Conservation (phyloP, 1,139 yeast genomes). For the Nakaseomyces uthaithaninus region DNA sequence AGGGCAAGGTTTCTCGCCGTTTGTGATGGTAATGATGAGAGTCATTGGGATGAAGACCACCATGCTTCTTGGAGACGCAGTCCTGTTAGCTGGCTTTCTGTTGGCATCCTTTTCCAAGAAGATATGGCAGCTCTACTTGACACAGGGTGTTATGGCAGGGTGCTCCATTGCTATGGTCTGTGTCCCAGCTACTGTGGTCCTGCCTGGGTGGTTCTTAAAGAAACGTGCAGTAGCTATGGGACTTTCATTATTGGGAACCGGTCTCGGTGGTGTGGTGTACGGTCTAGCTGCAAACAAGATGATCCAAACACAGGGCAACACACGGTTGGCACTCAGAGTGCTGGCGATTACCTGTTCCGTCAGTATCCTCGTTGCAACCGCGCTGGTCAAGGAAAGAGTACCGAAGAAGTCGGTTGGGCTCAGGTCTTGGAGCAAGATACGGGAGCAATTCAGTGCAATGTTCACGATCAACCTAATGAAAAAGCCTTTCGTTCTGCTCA, state of each 20-base stretch:
- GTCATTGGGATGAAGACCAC: constrained; percentile 35
- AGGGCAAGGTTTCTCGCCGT: constrained; percentile 54
- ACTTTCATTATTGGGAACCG: constrained; percentile 48
- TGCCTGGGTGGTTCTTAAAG: constrained; percentile 56
- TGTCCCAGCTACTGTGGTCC: constrained; percentile 48
- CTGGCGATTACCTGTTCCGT: constrained; percentile 41
- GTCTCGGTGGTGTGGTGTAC: constrained; percentile 48
- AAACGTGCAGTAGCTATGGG: constrained; percentile 53
- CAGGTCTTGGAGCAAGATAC: constrained; percentile 16
- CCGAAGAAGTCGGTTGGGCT: constrained; percentile 31
- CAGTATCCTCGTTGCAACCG: constrained; percentile 33
- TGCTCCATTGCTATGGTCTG: constrained; percentile 51
- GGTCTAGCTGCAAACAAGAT: constrained; percentile 36
- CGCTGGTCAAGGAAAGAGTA: constrained; percentile 43
- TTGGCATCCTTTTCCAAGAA: constrained; percentile 56
- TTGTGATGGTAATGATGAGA: constrained; percentile 36
- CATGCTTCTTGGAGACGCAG: constrained; percentile 41
- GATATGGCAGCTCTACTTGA: constrained; percentile 56
- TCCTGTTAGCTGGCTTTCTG: constrained; percentile 51
- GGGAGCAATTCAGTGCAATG: constrained; percentile 11
- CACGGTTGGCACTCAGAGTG: constrained; percentile 62
- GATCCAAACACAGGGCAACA: constrained; percentile 46
- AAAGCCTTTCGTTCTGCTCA: constrained; percentile 20
- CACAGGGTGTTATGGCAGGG: constrained; percentile 67
- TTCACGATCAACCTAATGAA: constrained; percentile 13